Evolutionary conservation across 768 basidiomycete genomes (phyloP), one percentile per base, ranked within the genome.

Genomic region (Psilocybe azurescens): DNA sequence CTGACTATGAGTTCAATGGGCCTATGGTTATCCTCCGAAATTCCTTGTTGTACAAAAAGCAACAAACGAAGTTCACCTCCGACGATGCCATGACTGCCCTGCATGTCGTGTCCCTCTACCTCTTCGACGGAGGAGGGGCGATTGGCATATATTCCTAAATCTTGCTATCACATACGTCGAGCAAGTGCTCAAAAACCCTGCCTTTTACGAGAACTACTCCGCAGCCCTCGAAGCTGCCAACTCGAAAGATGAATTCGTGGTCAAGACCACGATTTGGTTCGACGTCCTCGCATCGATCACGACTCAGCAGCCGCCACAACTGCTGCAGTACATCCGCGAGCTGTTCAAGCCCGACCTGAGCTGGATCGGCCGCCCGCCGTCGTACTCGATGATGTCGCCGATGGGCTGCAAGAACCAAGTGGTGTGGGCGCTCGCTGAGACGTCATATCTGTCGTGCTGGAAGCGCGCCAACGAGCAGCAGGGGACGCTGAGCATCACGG

Each of bases 201-300:
- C 60, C 4, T 80, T 69, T 66, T 67, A 68, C 33, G 78, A 80
- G 28, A 79, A 83, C 8, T 75, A 76, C 56, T 78, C 79, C 52
- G 81, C 81, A 6, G 78, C 91, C 11, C 60, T 77, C 36, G 59
- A 63, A 14, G 86, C 83, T 66, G 65, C 71, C 30, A 61, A 65
- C 70, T 20, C 81, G 79, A 79, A 86, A 78, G 75, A 81, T 78
- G 72, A 84, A 76, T 93, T 93, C 74, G 88, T 94, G 70, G 82
- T 93, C 75, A 92, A 92, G 74, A 89, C 92, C 29, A 86, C 90
- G 14, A 87, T 94, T 58, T 94, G 93, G 93, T 93, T 94, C 72
- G 93, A 94, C 71, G 90, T 94, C 38, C 81, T 94, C 55, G 91
- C 90, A 6, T 86, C 89, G 1, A 83, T 89, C 54, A 91, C 91